Evolutionary conservation across 768 basidiomycete genomes (phyloP).

Genomic region (Rhizopogon rudus): DNA sequence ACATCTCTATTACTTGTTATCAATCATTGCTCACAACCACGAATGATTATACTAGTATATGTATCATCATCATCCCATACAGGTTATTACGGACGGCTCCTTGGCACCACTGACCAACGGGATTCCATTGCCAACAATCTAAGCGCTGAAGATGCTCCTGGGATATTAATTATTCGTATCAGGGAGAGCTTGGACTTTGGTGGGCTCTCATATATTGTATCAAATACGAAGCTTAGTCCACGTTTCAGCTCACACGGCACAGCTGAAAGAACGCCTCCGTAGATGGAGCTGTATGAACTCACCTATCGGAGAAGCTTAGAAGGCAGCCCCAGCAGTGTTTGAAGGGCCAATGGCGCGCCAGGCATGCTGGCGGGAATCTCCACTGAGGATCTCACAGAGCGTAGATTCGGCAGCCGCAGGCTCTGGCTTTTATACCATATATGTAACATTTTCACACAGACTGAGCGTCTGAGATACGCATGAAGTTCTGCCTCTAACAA

Average conservation of each 20-base stretch:
- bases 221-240: background rate
- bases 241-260: slow-evolving; percentile 2
- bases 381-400: no score
- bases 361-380: no score
- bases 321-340: slow-evolving; percentile 44
- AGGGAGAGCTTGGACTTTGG: slow-evolving; percentile 91
- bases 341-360: no score
- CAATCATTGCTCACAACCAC: slow-evolving; percentile 78
- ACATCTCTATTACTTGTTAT: slow-evolving; percentile 87
- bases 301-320: slow-evolving; percentile 85
- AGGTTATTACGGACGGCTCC: slow-evolving; percentile 68
- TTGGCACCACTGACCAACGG: slow-evolving; percentile 78
- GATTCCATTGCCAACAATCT: slow-evolving; percentile 86
- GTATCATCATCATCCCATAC: slow-evolving; percentile 11
- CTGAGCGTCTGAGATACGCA: no score
- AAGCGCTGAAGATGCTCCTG: slow-evolving; percentile 76
- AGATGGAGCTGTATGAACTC: slow-evolving; percentile 88
- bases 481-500: background rate
- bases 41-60: slow-evolving; percentile 88
- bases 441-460: no score
- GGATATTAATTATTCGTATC: slow-evolving; percentile 84
- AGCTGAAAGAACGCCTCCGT: slow-evolving; percentile 62
- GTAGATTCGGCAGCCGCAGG: no score
- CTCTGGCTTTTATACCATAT: no score
- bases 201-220: slow-evolving; percentile 27